Base-by-base conservation (phyloP, 1,284 basidiomycete species). In the Ganoderma resinaceum region DNA sequence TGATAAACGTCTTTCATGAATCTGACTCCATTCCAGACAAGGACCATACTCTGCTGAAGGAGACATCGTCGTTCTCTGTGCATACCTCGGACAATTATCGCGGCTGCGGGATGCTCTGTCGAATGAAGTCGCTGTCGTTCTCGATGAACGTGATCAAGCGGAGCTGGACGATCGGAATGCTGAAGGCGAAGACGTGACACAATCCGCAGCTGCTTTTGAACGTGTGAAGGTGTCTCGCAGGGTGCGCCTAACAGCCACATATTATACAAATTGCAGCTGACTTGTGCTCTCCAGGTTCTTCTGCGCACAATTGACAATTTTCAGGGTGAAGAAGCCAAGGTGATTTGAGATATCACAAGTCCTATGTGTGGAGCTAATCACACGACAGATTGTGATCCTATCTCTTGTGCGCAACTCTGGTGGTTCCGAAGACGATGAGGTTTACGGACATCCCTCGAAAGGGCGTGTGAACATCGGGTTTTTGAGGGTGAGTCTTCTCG, bases 251-350 rank as follows among this genome's bases (percentile, higher is more conserved):
- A 23, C 6, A n/a, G 12, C 5, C 16, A 20, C 20, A 40, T 55
- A 6, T 55, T 3, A 6, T 31, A 33, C 18, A 31, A 26, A 8
- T 12, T 20, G 52, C 26, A 49, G 43, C 61, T 62, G 18, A 49
- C 31, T 18, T 29, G 46, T 35, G 16, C 16, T 58, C 7, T 33
- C 12, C 55, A 92, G 89, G 86, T 92, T 37, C 85, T 85, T 18
- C 78, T 93, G 9, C 85, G 91, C n/a, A 93, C 91, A 0, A 85
- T 94, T 1, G 92, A 94, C 72, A 93, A 90, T 69, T 94, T 88
- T 74, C 92, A 94, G 76, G 92, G 91, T 11, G 87, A 91, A 71
- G 91, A 91, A 79, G 89, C 85, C 0, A 85, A 73, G 74, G 74
- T 76, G 43, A 14, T 37, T 63, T 2, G 37, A 20, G 29, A n/a